phyloP scores from a whole-genome alignment of 768 basidiomycete genomes.

The Lyophyllum semitale region DNA sequence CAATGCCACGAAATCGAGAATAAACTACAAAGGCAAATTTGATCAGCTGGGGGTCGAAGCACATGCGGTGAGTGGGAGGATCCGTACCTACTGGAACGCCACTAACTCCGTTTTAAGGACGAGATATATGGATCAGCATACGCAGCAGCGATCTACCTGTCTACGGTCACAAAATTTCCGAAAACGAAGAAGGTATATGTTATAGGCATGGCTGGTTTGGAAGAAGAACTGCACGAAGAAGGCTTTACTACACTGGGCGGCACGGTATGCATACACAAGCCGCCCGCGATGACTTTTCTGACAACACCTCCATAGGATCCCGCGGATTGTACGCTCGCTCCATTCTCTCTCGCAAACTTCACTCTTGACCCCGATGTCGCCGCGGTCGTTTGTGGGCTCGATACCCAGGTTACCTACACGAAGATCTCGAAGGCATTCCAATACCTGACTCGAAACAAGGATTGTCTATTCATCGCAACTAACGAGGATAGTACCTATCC shows the following conservation, averaged over 20 bases:
- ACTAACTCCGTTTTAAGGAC: slow-evolving; percentile 54
- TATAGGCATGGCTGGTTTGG: slow-evolving; percentile 87
- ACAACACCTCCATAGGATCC: slow-evolving; percentile 61
- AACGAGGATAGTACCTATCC: slow-evolving; percentile 95
- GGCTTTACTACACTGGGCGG: slow-evolving; percentile 83
- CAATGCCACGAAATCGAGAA: slow-evolving; percentile 93
- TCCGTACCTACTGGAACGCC: not conserved
- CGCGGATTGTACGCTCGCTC: slow-evolving; percentile 72
- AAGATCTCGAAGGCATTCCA: slow-evolving; percentile 92
- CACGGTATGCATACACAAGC: slow-evolving; percentile 54
- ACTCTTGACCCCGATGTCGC: slow-evolving; percentile 75
- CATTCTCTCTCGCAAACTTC: slow-evolving; percentile 71
- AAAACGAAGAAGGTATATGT: slow-evolving; percentile 95
- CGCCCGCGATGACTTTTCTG: not conserved
- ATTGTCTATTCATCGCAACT: slow-evolving; percentile 84
- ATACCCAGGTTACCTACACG: slow-evolving; percentile 86
- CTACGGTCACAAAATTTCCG: slow-evolving; percentile 85
- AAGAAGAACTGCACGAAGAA: slow-evolving; percentile 90
- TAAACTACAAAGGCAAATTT: slow-evolving; percentile 87
- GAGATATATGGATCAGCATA: slow-evolving; percentile 98
- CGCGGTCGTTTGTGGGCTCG: slow-evolving; percentile 95
- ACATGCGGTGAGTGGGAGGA: slow-evolving; percentile 61
- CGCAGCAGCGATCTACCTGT: slow-evolving; percentile 69
- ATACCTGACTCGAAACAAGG: slow-evolving; percentile 80
- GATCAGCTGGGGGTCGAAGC: slow-evolving; percentile 87